Percentiles rank a stretch among this genome's conserved stretches.
Conservation (phyloP, 331 rosid species). For the Dryas integrifolia region DNA sequence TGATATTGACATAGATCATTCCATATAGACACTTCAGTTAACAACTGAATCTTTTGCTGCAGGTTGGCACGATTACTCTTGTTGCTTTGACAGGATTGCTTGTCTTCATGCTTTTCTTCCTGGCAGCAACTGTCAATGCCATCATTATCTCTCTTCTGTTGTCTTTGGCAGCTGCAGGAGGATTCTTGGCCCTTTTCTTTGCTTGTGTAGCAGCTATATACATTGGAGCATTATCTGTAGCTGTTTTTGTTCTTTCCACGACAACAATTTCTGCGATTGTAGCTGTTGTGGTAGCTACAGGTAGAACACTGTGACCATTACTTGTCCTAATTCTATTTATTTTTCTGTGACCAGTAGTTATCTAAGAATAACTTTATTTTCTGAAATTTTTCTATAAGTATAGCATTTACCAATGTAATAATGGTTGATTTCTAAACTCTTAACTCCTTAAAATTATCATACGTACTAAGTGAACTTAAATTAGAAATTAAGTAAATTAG, state of each 20-base stretch:
- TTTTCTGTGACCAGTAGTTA: neutral
- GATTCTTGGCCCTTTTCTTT: conserved; percentile 80
- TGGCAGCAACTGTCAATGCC: conserved; percentile 76
- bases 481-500: neutral
- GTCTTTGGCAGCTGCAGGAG: conserved; percentile 78
- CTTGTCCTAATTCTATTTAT: neutral
- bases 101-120: conserved; percentile 61
- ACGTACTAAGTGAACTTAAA: neutral
- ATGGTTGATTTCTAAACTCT: neutral
- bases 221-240: conserved; percentile 61
- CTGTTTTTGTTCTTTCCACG: conserved; percentile 54
- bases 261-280: conserved; percentile 46
- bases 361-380: neutral
- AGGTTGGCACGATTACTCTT: conserved; percentile 68
- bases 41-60: conserved; percentile 32
- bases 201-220: conserved; percentile 58
- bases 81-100: conserved; percentile 65
- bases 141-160: conserved; percentile 55
- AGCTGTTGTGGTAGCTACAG: conserved; percentile 50
- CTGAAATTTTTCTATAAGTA: neutral
- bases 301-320: conserved; percentile 22
- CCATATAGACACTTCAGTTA: neutral
- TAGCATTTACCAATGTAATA: neutral
- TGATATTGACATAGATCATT: neutral
- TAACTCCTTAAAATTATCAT: neutral